Evolutionary conservation across 768 basidiomycete genomes (phyloP), one percentile per base, ranked within the genome.

Genomic region (Podaxis sp.): DNA sequence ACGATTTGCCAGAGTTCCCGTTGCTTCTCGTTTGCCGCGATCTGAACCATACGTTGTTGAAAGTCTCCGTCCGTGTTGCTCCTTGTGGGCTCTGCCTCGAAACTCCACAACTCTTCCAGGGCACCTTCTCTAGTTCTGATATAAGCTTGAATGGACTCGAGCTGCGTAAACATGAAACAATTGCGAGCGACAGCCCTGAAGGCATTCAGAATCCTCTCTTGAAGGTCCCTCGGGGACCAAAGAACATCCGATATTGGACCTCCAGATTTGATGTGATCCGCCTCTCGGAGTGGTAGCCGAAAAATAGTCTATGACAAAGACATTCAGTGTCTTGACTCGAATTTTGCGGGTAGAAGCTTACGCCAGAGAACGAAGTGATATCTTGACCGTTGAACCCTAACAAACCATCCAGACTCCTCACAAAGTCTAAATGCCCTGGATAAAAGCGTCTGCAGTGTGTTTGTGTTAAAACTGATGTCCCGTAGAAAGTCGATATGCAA

Each of bases 351-450:
- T 1, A 11, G 36, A 27, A 18, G n/a, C 59, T 35, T 38, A 61
- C 59, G 1, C 59, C 53, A 2, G 57, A 13, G 28, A 61, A 61
- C 2, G 52, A 25, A 11, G 28, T 25, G 35, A 36, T 32, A 25
- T 55, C 44, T 6, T 55, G 13, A 10, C 16, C 11, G 13, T 58
- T 52, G 47, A 81, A 82, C 5, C 70, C 73, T 5, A 55, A 38
- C 3, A 46, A 44, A 25, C 3, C 46, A 38, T 74, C 77, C 1
- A 82, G 50, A 0, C 76, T 77, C 50, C 78, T 61, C 1, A 82
- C 53, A 4, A 73, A 62, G 7, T 62, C 61, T 3, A 82, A 69
- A 61, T 83, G 80, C 47, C 76, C 77, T 0, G 74, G 72, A 66
- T 78, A 82, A 53, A 65, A 68, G 5, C 80, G 81, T 57, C 27